Percentiles rank a stretch among this genome's conserved stretches.
phyloP scores from a whole-genome alignment of 208 protist species.

The Trypanosoma brucei region DNA sequence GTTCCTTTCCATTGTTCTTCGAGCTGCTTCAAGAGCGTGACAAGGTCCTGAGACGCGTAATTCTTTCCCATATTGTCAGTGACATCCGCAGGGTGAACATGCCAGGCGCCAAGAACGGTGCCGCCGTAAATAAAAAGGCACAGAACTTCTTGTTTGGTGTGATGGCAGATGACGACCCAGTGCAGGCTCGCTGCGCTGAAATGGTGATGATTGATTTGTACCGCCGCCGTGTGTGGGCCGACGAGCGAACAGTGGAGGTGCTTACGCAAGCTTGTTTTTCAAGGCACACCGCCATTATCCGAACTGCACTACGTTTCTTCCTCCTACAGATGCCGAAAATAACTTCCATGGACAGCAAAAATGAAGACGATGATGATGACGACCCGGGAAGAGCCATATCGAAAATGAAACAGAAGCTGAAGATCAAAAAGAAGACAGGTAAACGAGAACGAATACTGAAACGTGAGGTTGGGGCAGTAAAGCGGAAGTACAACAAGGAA shows the following conservation, averaged over 20 bases:
- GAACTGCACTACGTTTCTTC: slow-evolving; percentile 95
- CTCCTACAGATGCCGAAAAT: slow-evolving; percentile 88
- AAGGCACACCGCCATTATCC: slow-evolving; percentile 85
- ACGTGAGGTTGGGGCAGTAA: slow-evolving; percentile 55
- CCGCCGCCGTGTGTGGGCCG: slow-evolving; percentile 92
- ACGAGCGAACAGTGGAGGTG: slow-evolving; percentile 94
- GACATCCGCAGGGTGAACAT: slow-evolving; percentile 94
- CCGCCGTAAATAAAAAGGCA: slow-evolving; percentile 89
- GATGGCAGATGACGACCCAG: slow-evolving; percentile 88
- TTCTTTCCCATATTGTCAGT: slow-evolving; percentile 92
- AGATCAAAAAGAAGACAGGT: slow-evolving; percentile 90
- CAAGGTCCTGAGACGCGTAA: slow-evolving; percentile 87
- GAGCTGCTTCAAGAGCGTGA: slow-evolving; percentile 93
- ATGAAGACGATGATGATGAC: slow-evolving; percentile 55
- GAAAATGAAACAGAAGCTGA: slow-evolving; percentile 89
- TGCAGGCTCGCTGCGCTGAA: slow-evolving; percentile 93
- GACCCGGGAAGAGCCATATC: slow-evolving; percentile 83
- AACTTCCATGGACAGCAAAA: slow-evolving; percentile 48
- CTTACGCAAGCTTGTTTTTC: slow-evolving; percentile 94
- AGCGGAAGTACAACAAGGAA: slow-evolving; percentile 83
- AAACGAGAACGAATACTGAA: slow-evolving; percentile 86
- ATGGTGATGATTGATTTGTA: slow-evolving; percentile 98
- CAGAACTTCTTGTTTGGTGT: slow-evolving; percentile 96
- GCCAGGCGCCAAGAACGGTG: slow-evolving; percentile 76
- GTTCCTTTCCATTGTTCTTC: slow-evolving; percentile 94